Evolutionary conservation across 495 filamentous ascomycete species (phyloP), one percentile per base, ranked within the genome.

Genomic region (Penicillium parvum): DNA sequence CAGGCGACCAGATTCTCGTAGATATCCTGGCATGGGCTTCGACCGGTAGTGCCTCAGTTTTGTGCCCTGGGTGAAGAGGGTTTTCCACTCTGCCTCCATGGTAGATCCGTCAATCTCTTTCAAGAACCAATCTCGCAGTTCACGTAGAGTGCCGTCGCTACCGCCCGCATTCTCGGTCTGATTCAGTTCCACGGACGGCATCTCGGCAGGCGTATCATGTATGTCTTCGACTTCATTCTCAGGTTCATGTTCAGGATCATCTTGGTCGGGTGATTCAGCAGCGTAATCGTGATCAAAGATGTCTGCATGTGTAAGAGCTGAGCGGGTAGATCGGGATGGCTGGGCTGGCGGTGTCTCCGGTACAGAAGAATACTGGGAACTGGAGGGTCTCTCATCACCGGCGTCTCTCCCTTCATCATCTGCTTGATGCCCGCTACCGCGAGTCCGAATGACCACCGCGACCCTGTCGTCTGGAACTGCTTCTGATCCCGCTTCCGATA

Each of bases 41-140:
- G 18, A 2, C 5, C 32, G 38, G 15, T 42, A 27, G 7, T 11
- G 12, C 27, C 40, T 33, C 20, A 49, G 28, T 2, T 1, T 1
- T 38, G 26, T 38, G 8, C 16, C 19, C 11, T 19, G 23, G 11
- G 6, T 4, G 3, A 30, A 3, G 12, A 30, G 5, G 28, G n/a
- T 6, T 15, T 16, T 4, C 45, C 38, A 49, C 1, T 32, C 25
- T 7, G 4, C 6, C 4, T 28, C 33, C 25, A 26, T 19, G 12
- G 22, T 18, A 12, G 32, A 37, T 16, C 22, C 15, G 11, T 43
- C 12, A 10, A 49, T 36, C 28, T 49, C 38, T 11, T 25, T 25
- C 15, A 15, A 19, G 17, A 49, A 30, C 39, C 45, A 43, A 2
- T 20, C 10, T 10, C 27, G 25, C 6, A 49, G 27, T 5, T 49